Evolutionary conservation across 345 rosid species (phyloP).

Genomic region (Firmiana major): DNA sequence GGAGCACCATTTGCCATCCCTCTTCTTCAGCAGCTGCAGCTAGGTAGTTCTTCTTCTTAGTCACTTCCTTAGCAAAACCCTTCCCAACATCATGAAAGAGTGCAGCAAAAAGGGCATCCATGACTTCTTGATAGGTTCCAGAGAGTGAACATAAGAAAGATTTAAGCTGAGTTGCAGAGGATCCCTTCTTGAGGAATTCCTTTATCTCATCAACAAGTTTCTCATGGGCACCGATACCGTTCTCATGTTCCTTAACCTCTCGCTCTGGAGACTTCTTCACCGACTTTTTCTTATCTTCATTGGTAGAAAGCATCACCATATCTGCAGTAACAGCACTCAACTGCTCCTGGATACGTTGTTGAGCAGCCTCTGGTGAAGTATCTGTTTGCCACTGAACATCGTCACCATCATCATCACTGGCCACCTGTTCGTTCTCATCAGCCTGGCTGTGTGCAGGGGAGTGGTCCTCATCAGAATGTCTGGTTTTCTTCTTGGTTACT

Average conservation of each 20-base stretch:
- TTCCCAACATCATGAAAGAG: conserved; percentile 60
- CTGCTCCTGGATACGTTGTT: conserved; percentile 75
- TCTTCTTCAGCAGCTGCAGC: conserved; percentile 42
- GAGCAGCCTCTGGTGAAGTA: conserved; percentile 72
- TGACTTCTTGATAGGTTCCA: conserved; percentile 52
- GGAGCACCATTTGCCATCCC: conserved; percentile 49
- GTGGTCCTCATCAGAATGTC: conserved; percentile 65
- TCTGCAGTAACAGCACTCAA: conserved; percentile 80
- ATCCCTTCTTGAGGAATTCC: conserved; percentile 46
- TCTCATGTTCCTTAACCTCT: conserved; percentile 28
- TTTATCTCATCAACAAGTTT: conserved; percentile 47
- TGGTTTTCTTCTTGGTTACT: conserved; percentile 38
- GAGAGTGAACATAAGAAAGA: conserved; percentile 40
- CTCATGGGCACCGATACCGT: conserved; percentile 26
- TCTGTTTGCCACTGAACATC: conserved; percentile 83
- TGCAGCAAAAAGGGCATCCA: conserved; percentile 55
- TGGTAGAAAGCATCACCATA: conserved; percentile 76
- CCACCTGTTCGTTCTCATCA: conserved; percentile 41
- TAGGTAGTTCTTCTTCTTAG: conserved; percentile 63
- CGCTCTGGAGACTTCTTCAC: conserved; percentile 32
- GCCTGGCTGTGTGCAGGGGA: conserved; percentile 51
- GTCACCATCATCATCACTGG: conserved; percentile 31
- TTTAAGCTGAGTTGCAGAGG: conserved; percentile 45
- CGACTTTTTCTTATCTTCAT: conserved; percentile 45
- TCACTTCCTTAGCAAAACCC: conserved; percentile 55